Conservation (phyloP, 345 rosid genomes). For the Cardamine chenopodiifolia region DNA sequence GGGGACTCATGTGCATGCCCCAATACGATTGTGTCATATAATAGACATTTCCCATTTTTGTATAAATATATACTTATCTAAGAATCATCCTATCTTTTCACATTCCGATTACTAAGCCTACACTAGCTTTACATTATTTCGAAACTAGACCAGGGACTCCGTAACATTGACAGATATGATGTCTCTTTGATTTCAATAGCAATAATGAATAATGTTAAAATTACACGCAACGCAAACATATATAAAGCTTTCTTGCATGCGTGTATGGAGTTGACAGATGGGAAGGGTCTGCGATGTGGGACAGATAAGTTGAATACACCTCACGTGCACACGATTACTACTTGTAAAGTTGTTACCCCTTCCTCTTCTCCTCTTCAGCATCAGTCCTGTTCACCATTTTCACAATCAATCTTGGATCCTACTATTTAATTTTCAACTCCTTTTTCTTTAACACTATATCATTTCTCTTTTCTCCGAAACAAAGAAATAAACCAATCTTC, state of each 20-base stretch:
- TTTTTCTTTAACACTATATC: background rate
- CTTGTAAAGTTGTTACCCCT: background rate
- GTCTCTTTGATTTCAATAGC: conserved; percentile 26
- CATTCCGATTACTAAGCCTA: conserved; percentile 3
- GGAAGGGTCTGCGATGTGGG: conserved; percentile 31
- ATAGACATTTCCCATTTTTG: conserved; percentile 12
- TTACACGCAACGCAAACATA: conserved; percentile 16
- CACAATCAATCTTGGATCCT: background rate
- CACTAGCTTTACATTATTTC: conserved; percentile 33
- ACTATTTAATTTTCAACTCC: background rate
- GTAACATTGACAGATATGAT: conserved; percentile 33
- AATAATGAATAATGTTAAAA: conserved; percentile 17
- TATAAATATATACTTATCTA: background rate
- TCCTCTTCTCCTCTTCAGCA: conserved; percentile 8
- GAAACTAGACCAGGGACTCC: conserved; percentile 36
- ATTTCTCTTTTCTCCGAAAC: background rate
- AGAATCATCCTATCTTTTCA: conserved; percentile 9
- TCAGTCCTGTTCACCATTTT: conserved; percentile 28
- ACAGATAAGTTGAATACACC: conserved; percentile 27
- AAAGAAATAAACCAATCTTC: background rate
- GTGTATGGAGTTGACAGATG: conserved; percentile 37
- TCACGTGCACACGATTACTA: conserved; percentile 42
- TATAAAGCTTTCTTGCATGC: conserved; percentile 28
- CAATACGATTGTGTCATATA: conserved; percentile 24
- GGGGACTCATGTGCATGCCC: conserved; percentile 44